Base-by-base conservation (phyloP, 352 stramenopile species). In the Phytophthora boehmeriae region DNA sequence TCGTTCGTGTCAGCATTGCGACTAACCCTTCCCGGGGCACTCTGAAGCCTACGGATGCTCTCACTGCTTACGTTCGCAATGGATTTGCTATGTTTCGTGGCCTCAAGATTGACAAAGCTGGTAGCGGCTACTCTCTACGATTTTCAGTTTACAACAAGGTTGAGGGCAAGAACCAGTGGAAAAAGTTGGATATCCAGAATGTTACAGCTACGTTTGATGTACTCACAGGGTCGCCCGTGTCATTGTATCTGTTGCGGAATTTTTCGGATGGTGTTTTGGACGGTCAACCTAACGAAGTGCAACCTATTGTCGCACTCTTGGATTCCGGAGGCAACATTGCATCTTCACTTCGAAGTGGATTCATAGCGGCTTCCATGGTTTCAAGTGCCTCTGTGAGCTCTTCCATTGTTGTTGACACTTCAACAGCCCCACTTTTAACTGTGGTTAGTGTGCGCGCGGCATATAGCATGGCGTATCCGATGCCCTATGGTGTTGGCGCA, bases 271-370 rank as follows among this genome's bases (percentile, higher is more conserved):
- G 82, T 11, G 73, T 93, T 22, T 59, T 93, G 28, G 87, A 95
- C 59, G 85, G 85, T 3, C 85, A 95, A 35, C 85, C 85, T 0
- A 92, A 90, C 52, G 76, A 84, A 28, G 39, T 76, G 6, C 87
- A 95, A 38, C 87, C 87, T 0, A 55, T 89, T 13, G 50, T 95
- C 1, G 80, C 73, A 1, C 61, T 95, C 8, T 47, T 80, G 1
- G 87, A 95, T 45, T 67, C 81, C 3, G 87, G 85, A 16, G 78
- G 73, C 11, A 94, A 95, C 49, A 60, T 92, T 13, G 81, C 89
- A 0, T 73, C 65, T 1, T 75, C 71, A 2, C 65, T 88, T 10
- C 63, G 73, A 27, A 66, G 67, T 1, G 85, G 85, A 42, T 68
- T 30, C 5, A 73, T 94, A 10, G 66, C 74, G 5, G 84, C 76